Evolutionary conservation across 495 filamentous ascomycete species (phyloP).

Genomic region (Aspergillus kassunensis): DNA sequence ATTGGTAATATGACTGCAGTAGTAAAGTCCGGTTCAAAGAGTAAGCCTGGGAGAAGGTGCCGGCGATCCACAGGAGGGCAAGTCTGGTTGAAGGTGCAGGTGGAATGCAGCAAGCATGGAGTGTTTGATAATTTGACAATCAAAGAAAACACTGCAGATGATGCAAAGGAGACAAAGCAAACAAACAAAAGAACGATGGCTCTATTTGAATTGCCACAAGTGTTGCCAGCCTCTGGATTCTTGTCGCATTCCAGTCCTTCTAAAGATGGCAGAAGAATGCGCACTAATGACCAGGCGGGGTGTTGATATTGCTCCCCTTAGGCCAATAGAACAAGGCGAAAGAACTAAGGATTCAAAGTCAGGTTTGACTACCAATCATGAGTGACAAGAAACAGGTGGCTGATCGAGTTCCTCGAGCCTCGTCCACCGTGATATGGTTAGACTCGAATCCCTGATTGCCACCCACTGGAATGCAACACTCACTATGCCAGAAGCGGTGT

Average conservation of each 20-base stretch:
- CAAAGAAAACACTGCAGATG: constrained; percentile 44
- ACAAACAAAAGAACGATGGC: constrained; percentile 45
- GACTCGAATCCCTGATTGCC: constrained; percentile 27
- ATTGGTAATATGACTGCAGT: constrained; percentile 25
- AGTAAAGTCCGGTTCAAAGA: constrained; percentile 15
- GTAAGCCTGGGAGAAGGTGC: constrained; percentile 15
- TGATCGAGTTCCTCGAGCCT: constrained; percentile 22
- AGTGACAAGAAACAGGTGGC: constrained; percentile 14
- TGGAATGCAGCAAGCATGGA: constrained; percentile 22
- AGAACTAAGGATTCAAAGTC: constrained; percentile 21
- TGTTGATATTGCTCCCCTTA: constrained; percentile 23
- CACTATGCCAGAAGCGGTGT: constrained; percentile 35
- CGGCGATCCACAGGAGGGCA: constrained; percentile 16
- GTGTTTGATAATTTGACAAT: constrained; percentile 41
- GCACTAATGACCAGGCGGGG: constrained; percentile 22
- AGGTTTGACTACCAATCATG: constrained; percentile 27
- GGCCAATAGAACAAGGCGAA: constrained; percentile 17
- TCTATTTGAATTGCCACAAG: constrained; percentile 41
- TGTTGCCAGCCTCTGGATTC: constrained; percentile 40
- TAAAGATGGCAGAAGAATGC: constrained; percentile 42
- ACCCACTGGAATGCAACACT: constrained; percentile 39
- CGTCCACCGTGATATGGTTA: constrained; percentile 15
- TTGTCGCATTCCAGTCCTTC: constrained; percentile 37
- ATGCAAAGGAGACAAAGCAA: constrained; percentile 51
- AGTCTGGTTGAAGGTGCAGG: constrained; percentile 9